Evolutionary conservation across 306 rosid genomes (phyloP).

Genomic region (Acacia confusa): DNA sequence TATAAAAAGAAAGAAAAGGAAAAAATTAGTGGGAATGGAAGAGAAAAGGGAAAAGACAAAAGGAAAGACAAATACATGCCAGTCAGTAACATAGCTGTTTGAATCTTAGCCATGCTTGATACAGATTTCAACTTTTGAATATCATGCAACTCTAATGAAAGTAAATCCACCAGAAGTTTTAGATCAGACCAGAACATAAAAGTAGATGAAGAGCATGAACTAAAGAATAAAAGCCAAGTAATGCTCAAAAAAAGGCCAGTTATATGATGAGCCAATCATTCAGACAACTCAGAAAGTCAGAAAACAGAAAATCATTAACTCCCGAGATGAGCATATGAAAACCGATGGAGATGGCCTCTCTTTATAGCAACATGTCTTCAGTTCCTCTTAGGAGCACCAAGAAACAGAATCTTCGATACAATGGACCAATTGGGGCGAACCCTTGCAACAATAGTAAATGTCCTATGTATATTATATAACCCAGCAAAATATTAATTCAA

Average conservation of each 20-base stretch:
- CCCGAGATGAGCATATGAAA: background rate
- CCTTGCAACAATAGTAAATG: background rate
- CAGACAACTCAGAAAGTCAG: background rate
- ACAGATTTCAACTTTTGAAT: background rate
- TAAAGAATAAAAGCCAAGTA: slow-evolving; percentile 1
- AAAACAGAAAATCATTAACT: background rate
- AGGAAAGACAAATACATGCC: background rate
- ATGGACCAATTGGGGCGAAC: background rate
- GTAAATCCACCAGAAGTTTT: background rate
- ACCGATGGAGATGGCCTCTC: background rate
- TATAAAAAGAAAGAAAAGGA: background rate
- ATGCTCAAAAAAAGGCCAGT: background rate
- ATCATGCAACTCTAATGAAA: background rate
- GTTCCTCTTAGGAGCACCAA: background rate
- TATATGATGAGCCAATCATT: background rate
- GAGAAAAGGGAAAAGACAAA: background rate
- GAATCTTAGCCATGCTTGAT: background rate
- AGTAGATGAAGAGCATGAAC: background rate
- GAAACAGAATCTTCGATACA: background rate
- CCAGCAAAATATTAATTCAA: background rate
- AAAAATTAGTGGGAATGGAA: background rate
- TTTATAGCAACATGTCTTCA: background rate
- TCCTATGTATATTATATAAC: background rate
- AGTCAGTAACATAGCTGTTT: background rate
- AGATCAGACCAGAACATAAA: background rate